Conservation (phyloP, 768 basidiomycete species). For the Piloderma croceum region DNA sequence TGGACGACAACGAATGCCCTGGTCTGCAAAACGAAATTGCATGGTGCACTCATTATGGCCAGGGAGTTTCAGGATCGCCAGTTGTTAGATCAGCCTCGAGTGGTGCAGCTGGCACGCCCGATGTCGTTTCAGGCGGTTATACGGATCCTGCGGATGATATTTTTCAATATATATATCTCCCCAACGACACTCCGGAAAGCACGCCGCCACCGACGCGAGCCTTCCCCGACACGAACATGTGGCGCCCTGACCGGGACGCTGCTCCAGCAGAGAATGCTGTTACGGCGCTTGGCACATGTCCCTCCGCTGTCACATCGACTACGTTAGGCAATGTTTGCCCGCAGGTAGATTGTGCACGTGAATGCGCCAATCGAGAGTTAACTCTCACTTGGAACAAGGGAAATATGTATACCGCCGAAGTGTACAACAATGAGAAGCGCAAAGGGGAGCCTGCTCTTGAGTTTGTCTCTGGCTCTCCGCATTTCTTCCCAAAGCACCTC, state of each 20-base stretch:
- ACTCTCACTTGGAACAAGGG: no score
- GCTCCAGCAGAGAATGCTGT: no score
- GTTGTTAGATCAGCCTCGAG: conserved; percentile 24
- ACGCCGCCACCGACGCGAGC: conserved; percentile 4
- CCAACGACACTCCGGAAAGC: conserved; percentile 6
- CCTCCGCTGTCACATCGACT: conserved; percentile 2
- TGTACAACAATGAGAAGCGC: no score
- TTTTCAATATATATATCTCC: conserved; percentile 20
- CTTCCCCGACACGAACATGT: no score
- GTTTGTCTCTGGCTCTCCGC: conserved; percentile 13
- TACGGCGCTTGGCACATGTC: no score
- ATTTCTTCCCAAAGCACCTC: conserved; percentile 45
- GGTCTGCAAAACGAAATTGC: conserved; percentile 52
- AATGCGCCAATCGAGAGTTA: no score
- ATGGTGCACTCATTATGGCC: no score
- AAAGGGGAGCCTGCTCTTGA: conserved; percentile 9
- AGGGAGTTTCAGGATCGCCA: conserved; percentile 8
- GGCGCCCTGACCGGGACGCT: no score
- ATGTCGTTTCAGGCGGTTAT: conserved; percentile 18
- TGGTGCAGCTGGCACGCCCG: conserved; percentile 17
- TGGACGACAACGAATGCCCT: conserved; percentile 52
- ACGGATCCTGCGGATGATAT: conserved; percentile 18
- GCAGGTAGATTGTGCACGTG: no score
- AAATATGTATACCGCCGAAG: no score
- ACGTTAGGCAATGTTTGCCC: conserved; percentile 3